Base-by-base conservation (phyloP, 306 rosid species). In the Boehmeria nivea region DNA sequence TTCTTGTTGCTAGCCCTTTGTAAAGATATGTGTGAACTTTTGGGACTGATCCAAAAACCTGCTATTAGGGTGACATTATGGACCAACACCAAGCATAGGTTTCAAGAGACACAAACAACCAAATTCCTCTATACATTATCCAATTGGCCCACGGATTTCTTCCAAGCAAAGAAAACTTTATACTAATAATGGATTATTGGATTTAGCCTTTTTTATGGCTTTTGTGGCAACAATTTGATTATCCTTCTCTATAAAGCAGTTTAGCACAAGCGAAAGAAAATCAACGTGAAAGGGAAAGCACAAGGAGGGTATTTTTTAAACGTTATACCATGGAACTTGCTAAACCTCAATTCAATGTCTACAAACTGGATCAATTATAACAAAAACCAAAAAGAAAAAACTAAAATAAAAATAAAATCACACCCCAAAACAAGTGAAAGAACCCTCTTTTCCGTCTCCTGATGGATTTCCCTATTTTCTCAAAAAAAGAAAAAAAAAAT, bases 301-400 rank as follows among this genome's bases (percentile, higher is more conserved):
- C n/a, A n/a, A n/a, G n/a, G n/a, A n/a, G n/a, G n/a, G n/a, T n/a
- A n/a, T n/a, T n/a, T n/a, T n/a, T 36, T 18, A 24, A 15, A 23
- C 2, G 36, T 54, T 20, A 50, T 19, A 67, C 39, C 36, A 27
- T 16, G 54, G 23, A 50, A 34, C 31, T 54, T 61, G 18, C 62
- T 46, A 50, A 57, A 49, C 59, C 56, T 33, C 55, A 33, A 24
- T 47, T 66, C 43, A 46, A 26, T 66, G 65, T 49, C 51, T 10
- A 57, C 54, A 61, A 72, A 61, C 28, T 16, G 47, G 63, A 62
- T 22, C 42, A 51, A 28, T 28, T 3, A 25, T 11, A 50, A 50
- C 15, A 11, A 8, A 40, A 33, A 33, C 11, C 17, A 25, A 15
- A 22, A 25, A 1, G 6, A 46, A 22, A 4, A 18, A 50, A 23